These are phyloP conservation scores for Inga leiocalycina DNA, from an alignment of 306 rosid genomes.

Conservation along the genomic window DNA sequence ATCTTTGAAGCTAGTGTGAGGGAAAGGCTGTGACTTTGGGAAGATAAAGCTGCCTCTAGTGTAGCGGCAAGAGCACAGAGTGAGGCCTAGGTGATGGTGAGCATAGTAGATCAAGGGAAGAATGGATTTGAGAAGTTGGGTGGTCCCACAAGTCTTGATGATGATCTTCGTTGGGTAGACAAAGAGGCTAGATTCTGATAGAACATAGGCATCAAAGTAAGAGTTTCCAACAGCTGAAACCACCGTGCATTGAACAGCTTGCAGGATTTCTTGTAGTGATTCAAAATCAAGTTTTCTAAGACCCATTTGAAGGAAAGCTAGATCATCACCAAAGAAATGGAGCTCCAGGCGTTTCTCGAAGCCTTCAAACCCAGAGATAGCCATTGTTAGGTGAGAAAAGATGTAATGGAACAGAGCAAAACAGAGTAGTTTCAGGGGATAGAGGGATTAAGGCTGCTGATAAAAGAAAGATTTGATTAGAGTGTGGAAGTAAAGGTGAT, in stretches of 20 bases:
- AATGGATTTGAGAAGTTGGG: constrained; percentile 84
- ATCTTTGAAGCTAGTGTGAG: constrained; percentile 80
- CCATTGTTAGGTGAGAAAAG: constrained; percentile 46
- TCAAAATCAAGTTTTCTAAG: constrained; percentile 63
- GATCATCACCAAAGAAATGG: constrained; percentile 79
- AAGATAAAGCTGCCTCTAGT: constrained; percentile 86
- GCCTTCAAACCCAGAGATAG: constrained; percentile 85
- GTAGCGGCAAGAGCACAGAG: constrained; percentile 66
- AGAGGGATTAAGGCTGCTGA: neutral
- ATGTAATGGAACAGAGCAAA: constrained; percentile 10
- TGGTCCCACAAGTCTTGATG: constrained; percentile 90
- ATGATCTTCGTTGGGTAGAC: constrained; percentile 83
- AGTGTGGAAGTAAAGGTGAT: constrained; percentile 29
- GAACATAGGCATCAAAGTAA: constrained; percentile 74
- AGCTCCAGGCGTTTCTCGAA: constrained; percentile 89
- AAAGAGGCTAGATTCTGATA: constrained; percentile 90
- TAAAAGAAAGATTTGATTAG: constrained; percentile 27
- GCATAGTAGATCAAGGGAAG: constrained; percentile 65
- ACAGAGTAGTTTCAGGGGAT: neutral
- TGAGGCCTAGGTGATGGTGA: constrained; percentile 44
- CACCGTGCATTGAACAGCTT: constrained; percentile 77
- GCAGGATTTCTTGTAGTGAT: constrained; percentile 53
- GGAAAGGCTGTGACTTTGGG: constrained; percentile 82
- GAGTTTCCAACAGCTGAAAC: constrained; percentile 80
- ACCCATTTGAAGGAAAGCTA: constrained; percentile 49